Conservation (phyloP, 805 yeast genomes). For the Sungouiella blattae region DNA sequence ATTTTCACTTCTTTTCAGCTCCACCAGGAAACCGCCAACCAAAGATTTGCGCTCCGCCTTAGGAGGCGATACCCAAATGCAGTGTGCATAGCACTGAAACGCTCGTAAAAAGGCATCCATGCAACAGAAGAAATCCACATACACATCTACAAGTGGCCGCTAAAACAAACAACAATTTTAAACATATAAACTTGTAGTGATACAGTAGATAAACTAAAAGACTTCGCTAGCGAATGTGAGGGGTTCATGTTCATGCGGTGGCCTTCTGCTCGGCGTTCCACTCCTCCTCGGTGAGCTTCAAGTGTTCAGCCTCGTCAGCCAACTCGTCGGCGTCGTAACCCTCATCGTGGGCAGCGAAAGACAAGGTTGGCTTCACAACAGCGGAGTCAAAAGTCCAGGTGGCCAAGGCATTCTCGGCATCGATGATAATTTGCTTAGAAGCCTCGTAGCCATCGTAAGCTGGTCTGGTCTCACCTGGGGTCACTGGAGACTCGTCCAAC, state of each 20-base stretch:
- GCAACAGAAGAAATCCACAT: too few relatives aligned
- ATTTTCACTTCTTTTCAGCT: too few relatives aligned
- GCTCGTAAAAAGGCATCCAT: too few relatives aligned
- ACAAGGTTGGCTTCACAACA: constrained; percentile 76
- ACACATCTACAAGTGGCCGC: too few relatives aligned
- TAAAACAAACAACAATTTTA: neutral
- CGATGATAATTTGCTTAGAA: constrained; percentile 81
- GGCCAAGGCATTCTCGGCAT: constrained; percentile 79
- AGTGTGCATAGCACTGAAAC: too few relatives aligned
- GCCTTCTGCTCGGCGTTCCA: constrained; percentile 17
- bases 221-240: too few relatives aligned
- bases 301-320: constrained; percentile 43
- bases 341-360: constrained; percentile 52
- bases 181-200: neutral
- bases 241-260: constrained; percentile 7
- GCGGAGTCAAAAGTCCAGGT: constrained; percentile 84
- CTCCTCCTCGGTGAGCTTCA: constrained; percentile 38
- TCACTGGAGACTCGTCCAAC: constrained; percentile 79
- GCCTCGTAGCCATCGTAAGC: constrained; percentile 88
- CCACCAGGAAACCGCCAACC: too few relatives aligned
- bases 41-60: too few relatives aligned
- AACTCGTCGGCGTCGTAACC: constrained; percentile 47
- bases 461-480: constrained; percentile 91
- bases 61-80: too few relatives aligned
- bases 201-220: neutral